These are phyloP conservation scores for Senna tora DNA, from an alignment of 306 rosid species.

Conservation along the genomic window DNA sequence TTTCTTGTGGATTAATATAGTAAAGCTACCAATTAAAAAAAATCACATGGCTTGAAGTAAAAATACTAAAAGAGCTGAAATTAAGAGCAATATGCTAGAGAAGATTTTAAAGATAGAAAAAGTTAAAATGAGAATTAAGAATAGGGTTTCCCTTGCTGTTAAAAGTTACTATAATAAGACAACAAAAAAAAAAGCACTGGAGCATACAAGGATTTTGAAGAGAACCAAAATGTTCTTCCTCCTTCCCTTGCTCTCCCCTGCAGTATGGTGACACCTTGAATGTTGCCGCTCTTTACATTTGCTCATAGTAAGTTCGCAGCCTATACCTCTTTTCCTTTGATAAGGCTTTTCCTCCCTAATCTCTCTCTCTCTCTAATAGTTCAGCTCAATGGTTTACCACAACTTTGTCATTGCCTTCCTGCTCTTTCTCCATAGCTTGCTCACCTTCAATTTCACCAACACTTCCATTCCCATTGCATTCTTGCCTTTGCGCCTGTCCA, in stretches of 20 bases:
- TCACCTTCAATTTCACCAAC: conserved; percentile 51
- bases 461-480: conserved; percentile 72
- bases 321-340: conserved; percentile 42
- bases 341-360: conserved; percentile 28
- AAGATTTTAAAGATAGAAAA: conserved; percentile 27
- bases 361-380: conserved; percentile 42
- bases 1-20: neutral
- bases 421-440: conserved; percentile 41
- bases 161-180: conserved; percentile 47
- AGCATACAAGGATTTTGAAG: conserved; percentile 56
- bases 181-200: conserved; percentile 49
- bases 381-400: conserved; percentile 46
- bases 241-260: conserved; percentile 55
- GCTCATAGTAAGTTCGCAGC: conserved; percentile 57
- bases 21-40: neutral
- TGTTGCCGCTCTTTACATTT: conserved; percentile 87
- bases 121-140: conserved; percentile 42
- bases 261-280: conserved; percentile 45
- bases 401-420: conserved; percentile 45
- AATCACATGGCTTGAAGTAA: neutral
- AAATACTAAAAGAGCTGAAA: neutral
- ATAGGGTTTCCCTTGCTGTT: conserved; percentile 48
- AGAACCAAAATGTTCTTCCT: conserved; percentile 51
- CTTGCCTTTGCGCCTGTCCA: conserved; percentile 52
- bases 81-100: conserved; percentile 4